Evolutionary conservation across 2,329 filamentous ascomycete species (phyloP).

Genomic region (Aspergillus pseudoviridinutans): DNA sequence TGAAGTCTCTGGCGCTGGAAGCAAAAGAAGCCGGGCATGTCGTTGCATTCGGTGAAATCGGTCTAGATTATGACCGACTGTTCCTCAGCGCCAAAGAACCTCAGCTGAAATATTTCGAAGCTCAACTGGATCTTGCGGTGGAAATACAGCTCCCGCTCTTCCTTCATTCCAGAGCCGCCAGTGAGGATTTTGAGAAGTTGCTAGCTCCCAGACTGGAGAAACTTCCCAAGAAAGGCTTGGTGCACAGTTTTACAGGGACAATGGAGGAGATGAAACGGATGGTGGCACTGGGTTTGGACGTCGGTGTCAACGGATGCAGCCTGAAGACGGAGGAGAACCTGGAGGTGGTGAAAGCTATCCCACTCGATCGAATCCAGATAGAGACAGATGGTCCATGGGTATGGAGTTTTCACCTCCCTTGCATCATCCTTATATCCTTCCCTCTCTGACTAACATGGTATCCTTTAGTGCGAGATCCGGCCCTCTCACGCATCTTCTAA

Average conservation of each 20-base stretch:
- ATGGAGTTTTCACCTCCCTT: constrained; percentile 10
- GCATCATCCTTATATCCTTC: not conserved
- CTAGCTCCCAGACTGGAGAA: constrained; percentile 61
- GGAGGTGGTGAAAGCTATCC: constrained; percentile 74
- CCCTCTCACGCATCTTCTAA: constrained; percentile 81
- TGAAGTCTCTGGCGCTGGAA: constrained; percentile 62
- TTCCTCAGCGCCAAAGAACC: constrained; percentile 73
- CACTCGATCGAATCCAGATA: constrained; percentile 77
- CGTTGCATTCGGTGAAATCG: constrained; percentile 87
- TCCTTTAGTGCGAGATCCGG: constrained; percentile 73
- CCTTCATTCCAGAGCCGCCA: constrained; percentile 84
- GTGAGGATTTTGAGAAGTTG: constrained; percentile 74
- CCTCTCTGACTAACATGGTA: constrained; percentile 1
- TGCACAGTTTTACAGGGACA: constrained; percentile 93
- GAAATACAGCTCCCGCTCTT: constrained; percentile 81
- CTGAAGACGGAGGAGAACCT: constrained; percentile 93
- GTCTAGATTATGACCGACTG: constrained; percentile 91
- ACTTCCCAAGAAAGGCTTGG: constrained; percentile 72
- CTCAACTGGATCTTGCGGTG: constrained; percentile 74
- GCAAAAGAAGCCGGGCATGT: constrained; percentile 59
- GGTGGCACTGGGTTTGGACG: constrained; percentile 74
- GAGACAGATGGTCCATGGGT: constrained; percentile 94
- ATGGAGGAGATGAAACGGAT: constrained; percentile 77
- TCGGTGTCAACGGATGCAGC: constrained; percentile 95
- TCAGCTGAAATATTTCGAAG: constrained; percentile 80